Conservation (phyloP, 2,329 filamentous ascomycete genomes). For the Colletotrichum sp. region DNA sequence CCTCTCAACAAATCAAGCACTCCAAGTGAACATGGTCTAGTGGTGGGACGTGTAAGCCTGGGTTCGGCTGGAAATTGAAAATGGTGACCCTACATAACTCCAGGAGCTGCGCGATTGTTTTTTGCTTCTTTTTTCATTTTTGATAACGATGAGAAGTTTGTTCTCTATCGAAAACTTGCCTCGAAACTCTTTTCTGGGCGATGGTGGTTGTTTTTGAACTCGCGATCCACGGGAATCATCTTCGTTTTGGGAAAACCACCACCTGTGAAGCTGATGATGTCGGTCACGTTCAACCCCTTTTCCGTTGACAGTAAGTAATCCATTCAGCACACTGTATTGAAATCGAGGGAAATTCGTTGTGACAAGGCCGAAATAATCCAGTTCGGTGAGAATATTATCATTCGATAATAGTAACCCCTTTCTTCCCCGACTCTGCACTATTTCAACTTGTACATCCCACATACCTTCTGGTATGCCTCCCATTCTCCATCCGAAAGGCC, state of each 20-base stretch:
- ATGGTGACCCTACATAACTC: background rate
- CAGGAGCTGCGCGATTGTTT: background rate
- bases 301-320: fast-evolving
- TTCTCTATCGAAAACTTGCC: background rate
- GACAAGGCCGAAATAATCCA: background rate
- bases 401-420: fast-evolving
- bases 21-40: background rate
- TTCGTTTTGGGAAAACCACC: fast-evolving
- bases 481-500: background rate
- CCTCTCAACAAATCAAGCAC: background rate
- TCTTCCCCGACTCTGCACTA: fast-evolving
- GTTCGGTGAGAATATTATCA: fast-evolving
- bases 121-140: background rate
- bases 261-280: background rate
- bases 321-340: background rate
- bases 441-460: background rate
- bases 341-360: too few species aligned
- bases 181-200: background rate
- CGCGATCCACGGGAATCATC: fast-evolving
- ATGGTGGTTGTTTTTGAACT: background rate
- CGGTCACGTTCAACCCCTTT: background rate
- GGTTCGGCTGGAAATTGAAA: background rate
- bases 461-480: background rate
- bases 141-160: background rate
- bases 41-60: background rate